Conservation (phyloP, 805 yeast genomes). For the Saccharomycopsis selenospora region DNA sequence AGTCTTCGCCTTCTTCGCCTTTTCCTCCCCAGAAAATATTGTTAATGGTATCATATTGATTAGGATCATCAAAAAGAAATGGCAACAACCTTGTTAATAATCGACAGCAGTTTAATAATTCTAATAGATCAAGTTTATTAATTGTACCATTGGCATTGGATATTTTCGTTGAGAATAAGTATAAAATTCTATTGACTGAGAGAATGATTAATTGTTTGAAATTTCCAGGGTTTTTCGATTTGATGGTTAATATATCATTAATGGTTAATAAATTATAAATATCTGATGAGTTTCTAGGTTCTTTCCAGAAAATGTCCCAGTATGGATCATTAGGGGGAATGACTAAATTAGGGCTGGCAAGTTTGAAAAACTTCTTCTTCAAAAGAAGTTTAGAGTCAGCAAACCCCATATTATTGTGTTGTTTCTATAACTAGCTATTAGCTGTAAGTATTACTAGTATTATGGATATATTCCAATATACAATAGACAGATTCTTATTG, state of each 20-base stretch:
- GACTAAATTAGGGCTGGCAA: constrained; percentile 38
- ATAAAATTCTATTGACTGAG: constrained; percentile 29
- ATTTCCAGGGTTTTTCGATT: constrained; percentile 51
- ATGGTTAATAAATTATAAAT: constrained; percentile 50
- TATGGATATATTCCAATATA: too few species aligned
- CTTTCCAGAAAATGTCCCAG: constrained; percentile 42
- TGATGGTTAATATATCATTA: constrained; percentile 49
- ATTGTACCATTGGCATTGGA: not conserved
- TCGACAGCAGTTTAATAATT: constrained; percentile 1
- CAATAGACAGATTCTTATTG: too few species aligned
- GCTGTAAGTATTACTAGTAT: too few species aligned
- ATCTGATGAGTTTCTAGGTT: constrained; percentile 48
- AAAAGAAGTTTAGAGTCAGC: constrained; percentile 60
- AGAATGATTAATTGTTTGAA: constrained; percentile 46
- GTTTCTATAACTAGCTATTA: too few species aligned
- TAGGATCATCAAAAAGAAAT: not conserved
- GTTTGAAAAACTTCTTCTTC: constrained; percentile 52
- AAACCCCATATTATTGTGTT: constrained; percentile 60
- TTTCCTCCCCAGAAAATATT: not conserved
- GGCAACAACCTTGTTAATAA: constrained; percentile 1
- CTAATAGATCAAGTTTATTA: not conserved
- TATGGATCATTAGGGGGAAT: constrained; percentile 32
- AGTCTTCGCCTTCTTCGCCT: too few species aligned
- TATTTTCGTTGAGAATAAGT: constrained; percentile 8
- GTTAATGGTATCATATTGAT: not conserved